A percentile compares a stretch with the other conserved stretches of the same genome.
Evolutionary conservation across 352 stramenopile species (phyloP).

Genomic region (Thraustochytrium sp.): DNA sequence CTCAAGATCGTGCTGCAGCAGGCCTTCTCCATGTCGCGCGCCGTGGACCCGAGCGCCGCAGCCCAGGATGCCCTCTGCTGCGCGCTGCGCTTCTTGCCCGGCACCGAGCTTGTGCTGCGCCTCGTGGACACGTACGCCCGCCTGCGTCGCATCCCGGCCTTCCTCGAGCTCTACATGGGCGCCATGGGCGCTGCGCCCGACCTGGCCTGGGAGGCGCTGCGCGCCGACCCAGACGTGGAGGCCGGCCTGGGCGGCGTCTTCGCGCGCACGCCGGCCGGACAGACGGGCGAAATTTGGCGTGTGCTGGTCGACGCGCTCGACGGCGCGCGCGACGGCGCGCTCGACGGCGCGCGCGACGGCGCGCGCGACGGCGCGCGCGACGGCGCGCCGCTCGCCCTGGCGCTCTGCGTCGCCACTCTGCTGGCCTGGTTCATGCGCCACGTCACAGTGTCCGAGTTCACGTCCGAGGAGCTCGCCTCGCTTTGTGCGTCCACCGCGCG

Average conservation of each 20-base stretch:
- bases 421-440: conserved; percentile 15
- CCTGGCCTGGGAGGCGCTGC: background rate
- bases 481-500: background rate
- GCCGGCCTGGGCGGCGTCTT: background rate
- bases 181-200: background rate
- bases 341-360: background rate
- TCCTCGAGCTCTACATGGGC: background rate
- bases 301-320: background rate
- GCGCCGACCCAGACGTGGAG: background rate
- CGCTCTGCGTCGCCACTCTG: background rate
- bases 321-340: too few species aligned
- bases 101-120: conserved; percentile 6
- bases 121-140: conserved; percentile 9
- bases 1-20: background rate
- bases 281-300: background rate
- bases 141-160: background rate
- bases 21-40: conserved; percentile 5
- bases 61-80: background rate
- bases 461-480: background rate
- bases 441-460: conserved; percentile 5
- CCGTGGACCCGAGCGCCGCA: background rate
- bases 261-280: background rate
- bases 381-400: too few species aligned
- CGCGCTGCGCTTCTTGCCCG: background rate
- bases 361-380: background rate